Base-by-base conservation (phyloP, 1,139 yeast species). In the Yamadazyma sp. region DNA sequence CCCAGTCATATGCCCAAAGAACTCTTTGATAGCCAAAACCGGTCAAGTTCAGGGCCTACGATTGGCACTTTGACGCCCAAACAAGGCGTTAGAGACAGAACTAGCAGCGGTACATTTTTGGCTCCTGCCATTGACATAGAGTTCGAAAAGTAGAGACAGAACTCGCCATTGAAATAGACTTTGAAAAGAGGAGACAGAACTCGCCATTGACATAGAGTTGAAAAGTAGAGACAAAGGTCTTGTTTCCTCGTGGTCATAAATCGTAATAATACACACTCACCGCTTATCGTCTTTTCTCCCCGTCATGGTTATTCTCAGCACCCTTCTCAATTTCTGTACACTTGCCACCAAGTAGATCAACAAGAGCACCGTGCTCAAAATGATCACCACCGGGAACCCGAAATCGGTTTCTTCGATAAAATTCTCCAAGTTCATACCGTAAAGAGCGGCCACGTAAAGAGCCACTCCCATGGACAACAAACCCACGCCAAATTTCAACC, bases 371-470 rank as follows among this genome's bases (percentile, higher is more conserved):
- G 61, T 45, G 22, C 73, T 62, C 3, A 58, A 34, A 1, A 49
- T 49, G 3, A 67, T 60, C 2, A 69, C 62, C 3, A 55, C 37
- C 40, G 68, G 72, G 46, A 72, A 68, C 3, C 77, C 77, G 66
- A 68, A 62, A 17, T 69, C 63, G 1, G 87, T 73, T 27, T 89
- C 95, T 58, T 92, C 98, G 7, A 91, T 81, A 55, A 81, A 88
- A 57, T 91, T 92, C 54, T 87, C 87, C 56, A 92, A 68, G 59
- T 92, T 92, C 98, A 92, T 71, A 17, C 77, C 77, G 46, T 70
- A 72, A 28, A 70, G 50, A 0, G 77, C 72, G 2, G 74, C 67
- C 12, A 69, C 48, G 45, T 67, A 72, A 37, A 72, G 48, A 2
- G 66, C 63, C 25, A 62, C 46, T 5, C 73, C 75, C 62, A 69